Percentiles rank a stretch among this genome's conserved stretches.
Evolutionary conservation across 108 stramenopile genomes (phyloP).

Genomic region (Seminavis robusta): DNA sequence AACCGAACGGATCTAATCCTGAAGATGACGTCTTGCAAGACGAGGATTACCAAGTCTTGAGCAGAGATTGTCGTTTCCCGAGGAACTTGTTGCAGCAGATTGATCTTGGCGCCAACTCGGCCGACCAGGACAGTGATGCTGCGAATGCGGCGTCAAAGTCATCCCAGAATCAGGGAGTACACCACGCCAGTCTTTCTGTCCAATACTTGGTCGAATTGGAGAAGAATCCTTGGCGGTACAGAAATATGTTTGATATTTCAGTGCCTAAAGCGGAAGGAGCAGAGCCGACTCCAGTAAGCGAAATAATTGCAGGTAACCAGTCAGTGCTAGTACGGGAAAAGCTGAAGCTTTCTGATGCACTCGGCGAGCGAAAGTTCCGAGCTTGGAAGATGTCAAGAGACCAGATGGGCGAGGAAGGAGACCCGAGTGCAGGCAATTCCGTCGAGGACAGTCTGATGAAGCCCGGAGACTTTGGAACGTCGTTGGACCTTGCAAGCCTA

Average conservation of each 20-base stretch:
- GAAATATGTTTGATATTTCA: constrained; percentile 48
- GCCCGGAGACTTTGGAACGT: constrained; percentile 17
- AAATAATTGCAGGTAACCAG: background rate
- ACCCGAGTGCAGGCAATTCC: background rate
- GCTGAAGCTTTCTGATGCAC: constrained; percentile 70
- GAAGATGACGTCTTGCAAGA: constrained; percentile 40
- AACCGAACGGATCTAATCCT: constrained; percentile 24
- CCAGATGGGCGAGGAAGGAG: background rate
- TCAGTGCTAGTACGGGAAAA: constrained; percentile 19
- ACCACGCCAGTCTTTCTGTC: no score
- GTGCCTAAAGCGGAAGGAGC: constrained; percentile 3
- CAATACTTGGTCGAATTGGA: constrained; percentile 71
- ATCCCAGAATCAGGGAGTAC: no score
- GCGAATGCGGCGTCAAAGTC: no score
- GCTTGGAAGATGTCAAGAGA: constrained; percentile 67
- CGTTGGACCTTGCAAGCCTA: constrained; percentile 23
- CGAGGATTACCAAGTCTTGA: constrained; percentile 15
- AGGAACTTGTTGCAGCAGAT: constrained; percentile 37
- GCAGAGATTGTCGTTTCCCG: constrained; percentile 27
- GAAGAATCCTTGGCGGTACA: constrained; percentile 74
- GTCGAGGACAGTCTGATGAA: background rate
- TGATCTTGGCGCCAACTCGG: constrained; percentile 3
- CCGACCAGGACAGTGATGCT: background rate
- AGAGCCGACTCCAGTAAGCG: background rate
- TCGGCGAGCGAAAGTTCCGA: constrained; percentile 73